These are phyloP conservation scores for Globisporangium nunn DNA, from an alignment of 352 stramenopile species.

Conservation along the genomic window DNA sequence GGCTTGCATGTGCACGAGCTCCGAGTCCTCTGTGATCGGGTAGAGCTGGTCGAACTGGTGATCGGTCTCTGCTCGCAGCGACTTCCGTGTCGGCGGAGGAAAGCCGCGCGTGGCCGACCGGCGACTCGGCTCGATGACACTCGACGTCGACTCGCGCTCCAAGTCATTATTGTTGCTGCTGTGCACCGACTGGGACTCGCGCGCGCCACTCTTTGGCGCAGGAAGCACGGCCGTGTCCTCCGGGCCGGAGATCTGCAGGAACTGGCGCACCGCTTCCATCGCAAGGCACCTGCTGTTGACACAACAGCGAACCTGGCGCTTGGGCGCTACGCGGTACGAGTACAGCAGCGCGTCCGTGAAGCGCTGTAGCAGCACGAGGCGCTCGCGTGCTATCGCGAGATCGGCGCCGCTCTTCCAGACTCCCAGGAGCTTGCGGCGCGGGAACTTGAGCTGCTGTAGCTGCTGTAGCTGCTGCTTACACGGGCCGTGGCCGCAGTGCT, in stretches of 20 bases:
- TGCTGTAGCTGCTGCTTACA: conserved; percentile 36
- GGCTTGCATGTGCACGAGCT: conserved; percentile 20
- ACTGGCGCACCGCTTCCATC: conserved; percentile 32
- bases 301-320: conserved; percentile 51
- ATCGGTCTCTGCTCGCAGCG: conserved; percentile 9
- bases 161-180: background rate
- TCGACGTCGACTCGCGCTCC: background rate
- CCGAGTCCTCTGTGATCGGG: conserved; percentile 46
- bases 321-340: conserved; percentile 35
- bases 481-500: conserved; percentile 30
- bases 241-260: conserved; percentile 36
- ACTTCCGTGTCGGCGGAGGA: conserved; percentile 15
- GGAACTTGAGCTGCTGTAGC: conserved; percentile 49
- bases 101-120: conserved; percentile 11
- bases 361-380: conserved; percentile 31
- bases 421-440: conserved; percentile 27
- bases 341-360: conserved; percentile 48
- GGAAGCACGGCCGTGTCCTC: conserved; percentile 6
- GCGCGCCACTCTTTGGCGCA: background rate
- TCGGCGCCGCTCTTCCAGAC: conserved; percentile 17
- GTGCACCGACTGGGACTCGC: background rate
- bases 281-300: conserved; percentile 43
- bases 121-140: background rate
- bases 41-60: conserved; percentile 40
- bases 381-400: conserved; percentile 22